Evolutionary conservation across 495 filamentous ascomycete species (phyloP).

Genomic region (Pseudoneurospora amorphoporcata): DNA sequence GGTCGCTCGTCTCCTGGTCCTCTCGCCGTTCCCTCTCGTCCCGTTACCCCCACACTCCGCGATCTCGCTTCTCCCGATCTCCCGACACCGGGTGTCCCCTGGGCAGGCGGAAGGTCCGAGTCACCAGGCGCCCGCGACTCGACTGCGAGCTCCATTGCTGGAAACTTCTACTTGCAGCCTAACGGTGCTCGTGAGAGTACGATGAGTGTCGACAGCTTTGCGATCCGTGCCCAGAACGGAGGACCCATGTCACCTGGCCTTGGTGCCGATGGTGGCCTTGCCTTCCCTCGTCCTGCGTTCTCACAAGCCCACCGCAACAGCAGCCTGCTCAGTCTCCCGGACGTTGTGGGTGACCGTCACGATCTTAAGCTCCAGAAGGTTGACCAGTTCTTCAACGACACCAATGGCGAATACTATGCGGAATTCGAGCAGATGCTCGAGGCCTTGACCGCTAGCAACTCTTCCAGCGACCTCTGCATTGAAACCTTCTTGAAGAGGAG

Average conservation of each 20-base stretch:
- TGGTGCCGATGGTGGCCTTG: constrained; percentile 12
- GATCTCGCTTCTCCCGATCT: constrained; percentile 14
- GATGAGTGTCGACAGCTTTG: constrained; percentile 29
- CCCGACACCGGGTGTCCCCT: constrained; percentile 13
- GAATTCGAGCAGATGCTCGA: constrained; percentile 48
- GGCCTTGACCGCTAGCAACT: constrained; percentile 41
- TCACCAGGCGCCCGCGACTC: constrained; percentile 15
- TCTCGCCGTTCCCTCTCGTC: constrained; percentile 3
- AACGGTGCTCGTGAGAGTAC: constrained; percentile 21
- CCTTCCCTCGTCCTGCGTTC: constrained; percentile 20
- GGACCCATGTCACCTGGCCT: constrained; percentile 27
- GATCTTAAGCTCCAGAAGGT: constrained; percentile 55
- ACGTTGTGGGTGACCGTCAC: constrained; percentile 50
- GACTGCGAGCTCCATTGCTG: constrained; percentile 8
- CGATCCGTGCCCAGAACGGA: constrained; percentile 27
- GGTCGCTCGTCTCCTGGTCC: constrained; percentile 5
- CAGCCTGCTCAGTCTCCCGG: constrained; percentile 38
- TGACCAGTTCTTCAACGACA: constrained; percentile 59
- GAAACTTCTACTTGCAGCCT: constrained; percentile 13
- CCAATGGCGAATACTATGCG: constrained; percentile 44
- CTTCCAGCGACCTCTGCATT: constrained; percentile 47
- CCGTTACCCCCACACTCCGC: constrained; percentile 1
- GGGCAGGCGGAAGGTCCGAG: constrained; percentile 9
- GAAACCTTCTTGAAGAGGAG: constrained; percentile 51
- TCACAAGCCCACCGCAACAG: constrained; percentile 20